Conservation (phyloP, 169 alveolate genomes). For the Perkinsus chesapeaki region DNA sequence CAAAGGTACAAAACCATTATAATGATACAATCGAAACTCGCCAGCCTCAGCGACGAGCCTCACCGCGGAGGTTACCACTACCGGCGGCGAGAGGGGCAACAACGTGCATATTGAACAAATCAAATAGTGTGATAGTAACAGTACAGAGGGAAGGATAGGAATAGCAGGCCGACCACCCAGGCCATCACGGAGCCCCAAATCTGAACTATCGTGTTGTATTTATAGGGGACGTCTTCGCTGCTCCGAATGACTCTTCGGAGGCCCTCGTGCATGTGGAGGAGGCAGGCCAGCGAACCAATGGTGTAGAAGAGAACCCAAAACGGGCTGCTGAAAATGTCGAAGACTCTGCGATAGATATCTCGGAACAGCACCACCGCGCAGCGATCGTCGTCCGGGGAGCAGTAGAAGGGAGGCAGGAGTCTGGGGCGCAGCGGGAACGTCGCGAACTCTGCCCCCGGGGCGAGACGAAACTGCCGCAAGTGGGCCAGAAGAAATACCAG, state of each 20-base stretch:
- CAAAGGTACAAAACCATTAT: not conserved
- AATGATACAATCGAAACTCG: not conserved
- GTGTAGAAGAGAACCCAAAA: not conserved
- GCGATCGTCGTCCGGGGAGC: not conserved
- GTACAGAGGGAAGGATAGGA: not conserved
- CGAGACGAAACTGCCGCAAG: not conserved
- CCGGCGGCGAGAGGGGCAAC: not conserved
- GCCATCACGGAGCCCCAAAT: not conserved
- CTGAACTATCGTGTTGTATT: not conserved
- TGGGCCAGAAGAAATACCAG: not conserved
- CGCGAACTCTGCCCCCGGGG: not conserved
- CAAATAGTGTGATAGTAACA: not conserved
- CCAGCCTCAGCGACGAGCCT: too few species aligned
- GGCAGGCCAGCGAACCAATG: not conserved
- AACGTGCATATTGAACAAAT: not conserved
- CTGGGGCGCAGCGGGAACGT: not conserved
- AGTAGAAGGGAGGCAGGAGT: not conserved
- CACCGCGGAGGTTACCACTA: too few species aligned
- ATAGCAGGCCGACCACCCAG: not conserved
- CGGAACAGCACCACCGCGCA: not conserved
- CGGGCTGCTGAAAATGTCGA: not conserved
- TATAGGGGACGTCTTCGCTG: not conserved
- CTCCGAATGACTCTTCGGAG: not conserved
- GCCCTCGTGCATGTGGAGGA: not conserved
- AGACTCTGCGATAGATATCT: not conserved